Base-by-base conservation (phyloP, 78 protist species). In the Dictyostelium intermedium region DNA sequence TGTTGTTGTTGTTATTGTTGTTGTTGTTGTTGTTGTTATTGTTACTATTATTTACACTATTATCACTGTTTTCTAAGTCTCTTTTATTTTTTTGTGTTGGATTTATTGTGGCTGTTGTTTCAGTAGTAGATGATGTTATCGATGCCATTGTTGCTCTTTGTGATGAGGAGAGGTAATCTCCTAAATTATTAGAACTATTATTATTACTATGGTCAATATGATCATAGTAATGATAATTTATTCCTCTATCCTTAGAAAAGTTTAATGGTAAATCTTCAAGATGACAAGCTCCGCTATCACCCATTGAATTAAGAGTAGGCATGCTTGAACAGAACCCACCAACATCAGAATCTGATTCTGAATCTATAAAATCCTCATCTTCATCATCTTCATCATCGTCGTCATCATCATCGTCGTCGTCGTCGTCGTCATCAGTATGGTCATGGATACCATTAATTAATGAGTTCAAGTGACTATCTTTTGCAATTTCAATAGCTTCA, bases 241-340 rank as follows among this genome's bases (percentile, higher is more conserved):
- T 37, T 18, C 35, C 74, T 56, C 66, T 16, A 30, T 11, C 39
- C 30, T n/a, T 25, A 0, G 50, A 69, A 39, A 83, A 83, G 50
- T 83, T 83, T 9, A 83, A 63, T 27, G 91, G 91, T 25, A 83
- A 63, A 69, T 84, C 91, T 32, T 84, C 83, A 30, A 84, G 43
- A 72, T 84, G 82, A 34, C 81, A 47, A 13, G 82, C 34, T 41
- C 47, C 39, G 6, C 25, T 53, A 37, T 60, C 10, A 23, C 5
- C n/a, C 7, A 39, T 6, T 4, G 23, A 25, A 45, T 47, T 79
- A 1, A 79, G 20, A 30, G 25, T 3, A 25, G 69, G 61, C 84
- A 79, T 47, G 50, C 69, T 79, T 35, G 61, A 39, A 32, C 69
- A 45, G 13, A 27, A 30, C 6, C 39, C 39, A 9, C 30, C 34